Base-by-base conservation (phyloP, 2,329 filamentous ascomycete species). In the Dactylellina cionopaga region DNA sequence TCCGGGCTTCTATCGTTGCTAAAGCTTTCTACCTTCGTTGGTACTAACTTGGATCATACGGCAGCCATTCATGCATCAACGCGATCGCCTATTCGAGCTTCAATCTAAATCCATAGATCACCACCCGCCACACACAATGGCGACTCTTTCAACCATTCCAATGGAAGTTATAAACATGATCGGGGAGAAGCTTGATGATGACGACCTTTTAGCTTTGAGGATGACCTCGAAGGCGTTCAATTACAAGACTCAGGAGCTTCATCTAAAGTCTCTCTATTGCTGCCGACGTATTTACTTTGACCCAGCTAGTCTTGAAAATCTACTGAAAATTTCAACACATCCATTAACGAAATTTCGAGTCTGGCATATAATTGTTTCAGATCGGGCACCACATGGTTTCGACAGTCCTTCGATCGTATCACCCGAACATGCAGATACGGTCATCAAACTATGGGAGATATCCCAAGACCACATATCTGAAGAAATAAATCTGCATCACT, bases 241-340 rank as follows among this genome's bases (percentile, higher is more conserved):
- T 22, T 9, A 24, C 15, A 22, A 46, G 6, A 5, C 5, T 2
- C 10, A 41, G n/a, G 59, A 55, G 3, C 11, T 43, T 7, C 37
- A 64, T 37, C 27, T 46, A 1, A 15, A 54, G 6, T 54, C 47
- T 0, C 31, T 64, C 5, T 64, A 54, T n/a, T 2, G 17, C 19
- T 54, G 35, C 5, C 59, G 59, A 19, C 27, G n/a, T 15, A 11
- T 64, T 1, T 46, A 31, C 13, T 27, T 35, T 11, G 13, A 35
- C 15, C 59, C 59, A n/a, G 25, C 25, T 7, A 64, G 59, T 29
- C 39, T 64, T 19, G 35, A 64, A 25, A 55, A 55, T 22, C 17
- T 64, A 1, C 13, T 54, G 0, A 55, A 46, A 15, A 54, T 64
- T 24, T 33, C 59, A 4, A 24, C 13, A 24, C 43, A 65, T n/a